Evolutionary conservation across 805 yeast species (phyloP).

Genomic region (Cyberlindnera saturnus): DNA sequence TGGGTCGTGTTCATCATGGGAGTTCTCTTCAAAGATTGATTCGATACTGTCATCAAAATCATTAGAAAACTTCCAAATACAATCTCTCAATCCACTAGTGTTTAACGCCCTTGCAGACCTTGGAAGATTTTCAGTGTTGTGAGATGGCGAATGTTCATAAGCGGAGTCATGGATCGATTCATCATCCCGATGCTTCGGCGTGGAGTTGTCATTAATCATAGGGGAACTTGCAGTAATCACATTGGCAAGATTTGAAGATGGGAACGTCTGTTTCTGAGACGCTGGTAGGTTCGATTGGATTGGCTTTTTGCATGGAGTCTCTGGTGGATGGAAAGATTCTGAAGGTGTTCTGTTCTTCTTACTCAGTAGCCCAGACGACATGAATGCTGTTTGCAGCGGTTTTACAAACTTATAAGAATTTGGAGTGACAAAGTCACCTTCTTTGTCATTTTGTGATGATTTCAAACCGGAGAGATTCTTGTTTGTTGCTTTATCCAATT

Average conservation of each 20-base stretch:
- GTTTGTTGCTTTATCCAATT: slow-evolving; percentile 10
- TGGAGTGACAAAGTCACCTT: slow-evolving; percentile 37
- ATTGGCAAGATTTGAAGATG: slow-evolving; percentile 24
- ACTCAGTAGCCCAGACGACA: slow-evolving; percentile 64
- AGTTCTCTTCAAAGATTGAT: slow-evolving; percentile 21
- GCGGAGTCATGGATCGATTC: slow-evolving; percentile 10
- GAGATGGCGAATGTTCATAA: slow-evolving; percentile 20
- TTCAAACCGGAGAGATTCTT: slow-evolving; percentile 9
- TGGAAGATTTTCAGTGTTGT: slow-evolving; percentile 10
- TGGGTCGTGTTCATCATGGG: slow-evolving; percentile 26
- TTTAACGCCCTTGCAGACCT: slow-evolving; percentile 27
- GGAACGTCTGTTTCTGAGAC: slow-evolving; percentile 11
- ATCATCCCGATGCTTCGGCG: slow-evolving; percentile 16
- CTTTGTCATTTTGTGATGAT: slow-evolving; percentile 2
- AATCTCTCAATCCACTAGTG: slow-evolving; percentile 35
- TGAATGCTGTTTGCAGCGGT: slow-evolving; percentile 81
- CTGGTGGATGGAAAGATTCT: slow-evolving; percentile 41
- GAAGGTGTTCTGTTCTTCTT: slow-evolving; percentile 44
- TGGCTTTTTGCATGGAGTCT: slow-evolving; percentile 57
- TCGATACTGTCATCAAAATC: slow-evolving; percentile 35
- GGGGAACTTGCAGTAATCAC: slow-evolving; percentile 27
- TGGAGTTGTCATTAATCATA: slow-evolving; percentile 22
- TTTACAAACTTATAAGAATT: slow-evolving; percentile 63
- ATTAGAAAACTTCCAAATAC: slow-evolving; percentile 32
- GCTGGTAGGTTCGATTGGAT: slow-evolving; percentile 11